These are phyloP conservation scores for Candida bentonensis DNA, from an alignment of 805 yeast species.

Conservation along the genomic window DNA sequence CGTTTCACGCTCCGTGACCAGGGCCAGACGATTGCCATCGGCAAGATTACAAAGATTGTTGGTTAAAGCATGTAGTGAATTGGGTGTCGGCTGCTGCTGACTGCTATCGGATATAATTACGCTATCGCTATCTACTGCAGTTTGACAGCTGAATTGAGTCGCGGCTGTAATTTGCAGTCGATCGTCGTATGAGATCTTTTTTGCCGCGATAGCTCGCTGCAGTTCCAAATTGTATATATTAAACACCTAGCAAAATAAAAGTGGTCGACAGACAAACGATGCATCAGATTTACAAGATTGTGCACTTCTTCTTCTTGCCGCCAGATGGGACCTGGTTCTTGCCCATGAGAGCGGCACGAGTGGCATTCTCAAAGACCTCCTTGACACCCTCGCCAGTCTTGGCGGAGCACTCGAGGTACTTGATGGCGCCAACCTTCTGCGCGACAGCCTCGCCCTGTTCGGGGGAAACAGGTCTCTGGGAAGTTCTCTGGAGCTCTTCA, in stretches of 20 bases:
- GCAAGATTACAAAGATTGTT: constrained; percentile 84
- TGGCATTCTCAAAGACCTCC: constrained; percentile 79
- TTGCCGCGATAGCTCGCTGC: no score
- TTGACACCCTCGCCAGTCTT: constrained; percentile 75
- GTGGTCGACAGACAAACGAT: no score
- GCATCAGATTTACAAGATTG: constrained; percentile 31
- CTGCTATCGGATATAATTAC: no score
- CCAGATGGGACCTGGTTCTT: constrained; percentile 24
- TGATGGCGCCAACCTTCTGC: constrained; percentile 74
- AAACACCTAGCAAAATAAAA: no score
- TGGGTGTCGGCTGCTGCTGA: no score
- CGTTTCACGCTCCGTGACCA: constrained; percentile 98
- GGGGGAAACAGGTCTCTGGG: constrained; percentile 67
- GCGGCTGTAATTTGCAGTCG: no score
- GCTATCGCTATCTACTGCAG: no score
- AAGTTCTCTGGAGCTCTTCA: constrained; percentile 58
- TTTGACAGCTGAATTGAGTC: no score
- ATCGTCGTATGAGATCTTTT: no score
- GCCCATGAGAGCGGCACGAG: constrained; percentile 69
- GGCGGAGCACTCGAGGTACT: constrained; percentile 86
- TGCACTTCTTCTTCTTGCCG: constrained; percentile 49
- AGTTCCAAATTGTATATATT: no score
- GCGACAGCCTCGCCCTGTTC: constrained; percentile 82
- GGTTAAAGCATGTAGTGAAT: no score
- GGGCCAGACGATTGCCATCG: constrained; percentile 96